Evolutionary conservation across 2,329 filamentous ascomycete genomes (phyloP).

Genomic region (Cercospora sojina): DNA sequence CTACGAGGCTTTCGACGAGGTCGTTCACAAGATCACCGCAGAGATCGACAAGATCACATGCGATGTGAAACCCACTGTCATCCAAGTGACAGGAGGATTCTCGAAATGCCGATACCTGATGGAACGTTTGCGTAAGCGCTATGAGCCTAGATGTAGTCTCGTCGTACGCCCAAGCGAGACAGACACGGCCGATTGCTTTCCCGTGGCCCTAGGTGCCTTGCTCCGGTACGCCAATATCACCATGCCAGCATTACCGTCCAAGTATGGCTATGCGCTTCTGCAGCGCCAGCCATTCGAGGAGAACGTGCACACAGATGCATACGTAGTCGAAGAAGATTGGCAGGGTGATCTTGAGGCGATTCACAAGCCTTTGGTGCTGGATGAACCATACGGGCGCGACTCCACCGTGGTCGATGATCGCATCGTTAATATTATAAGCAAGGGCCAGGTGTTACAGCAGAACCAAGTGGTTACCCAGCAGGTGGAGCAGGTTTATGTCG

Average conservation of each 20-base stretch:
- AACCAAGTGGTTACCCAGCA: not conserved
- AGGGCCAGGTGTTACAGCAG: not conserved
- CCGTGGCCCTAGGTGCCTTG: conserved; percentile 15
- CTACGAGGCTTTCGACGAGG: conserved; percentile 8
- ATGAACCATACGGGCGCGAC: not conserved
- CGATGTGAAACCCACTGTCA: not conserved
- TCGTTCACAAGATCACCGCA: conserved; percentile 1
- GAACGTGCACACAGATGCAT: conserved; percentile 12
- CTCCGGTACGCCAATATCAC: conserved; percentile 16
- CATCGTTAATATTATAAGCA: conserved; percentile 9
- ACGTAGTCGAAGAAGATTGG: not conserved
- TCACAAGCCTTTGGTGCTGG: conserved; percentile 9
- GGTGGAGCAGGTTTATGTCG: not conserved
- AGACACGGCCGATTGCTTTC: conserved; percentile 3
- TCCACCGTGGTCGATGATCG: conserved; percentile 17
- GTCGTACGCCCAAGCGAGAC: conserved; percentile 13
- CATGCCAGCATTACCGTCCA: not conserved
- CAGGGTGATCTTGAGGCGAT: not conserved
- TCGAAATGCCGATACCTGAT: conserved; percentile 17
- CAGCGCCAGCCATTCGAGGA: conserved; percentile 10
- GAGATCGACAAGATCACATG: conserved; percentile 3
- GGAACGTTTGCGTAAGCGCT: conserved; percentile 4
- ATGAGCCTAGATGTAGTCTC: not conserved
- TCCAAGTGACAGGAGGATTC: conserved; percentile 18
- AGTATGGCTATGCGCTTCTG: conserved; percentile 17